Percentiles rank a stretch among this genome's conserved stretches.
phyloP scores from a whole-genome alignment of 148 eudicot genomes.

The Arctostaphylos glauca region DNA sequence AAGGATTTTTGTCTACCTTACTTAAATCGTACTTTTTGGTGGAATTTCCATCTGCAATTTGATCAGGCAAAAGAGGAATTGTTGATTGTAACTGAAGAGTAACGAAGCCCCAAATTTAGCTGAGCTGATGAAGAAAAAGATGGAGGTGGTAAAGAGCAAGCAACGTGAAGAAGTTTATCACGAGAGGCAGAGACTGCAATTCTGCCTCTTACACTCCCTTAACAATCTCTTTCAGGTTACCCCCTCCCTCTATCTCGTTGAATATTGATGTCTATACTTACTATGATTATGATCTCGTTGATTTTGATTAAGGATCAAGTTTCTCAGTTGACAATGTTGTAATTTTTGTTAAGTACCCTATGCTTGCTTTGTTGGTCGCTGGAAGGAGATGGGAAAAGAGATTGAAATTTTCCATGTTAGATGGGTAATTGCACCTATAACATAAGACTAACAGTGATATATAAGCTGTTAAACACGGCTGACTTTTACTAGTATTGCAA shows the following conservation, averaged over 20 bases:
- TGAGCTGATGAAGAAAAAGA: not conserved
- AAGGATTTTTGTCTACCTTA: too few relatives aligned
- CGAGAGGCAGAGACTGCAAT: slow-evolving; percentile 78
- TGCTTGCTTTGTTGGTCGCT: not conserved
- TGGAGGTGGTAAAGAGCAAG: slow-evolving; percentile 18
- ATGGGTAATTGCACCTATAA: not conserved
- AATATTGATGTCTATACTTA: not conserved
- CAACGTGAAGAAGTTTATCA: slow-evolving; percentile 49
- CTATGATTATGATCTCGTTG: too few relatives aligned
- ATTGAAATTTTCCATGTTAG: not conserved
- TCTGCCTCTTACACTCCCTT: slow-evolving; percentile 88
- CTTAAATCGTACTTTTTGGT: not conserved
- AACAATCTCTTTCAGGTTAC: slow-evolving; percentile 94
- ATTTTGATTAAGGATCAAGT: not conserved
- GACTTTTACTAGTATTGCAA: not conserved
- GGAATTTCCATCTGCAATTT: not conserved
- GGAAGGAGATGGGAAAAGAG: not conserved
- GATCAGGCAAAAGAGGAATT: not conserved
- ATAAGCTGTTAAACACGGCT: not conserved
- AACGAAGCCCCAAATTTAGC: not conserved
- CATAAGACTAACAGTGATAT: not conserved
- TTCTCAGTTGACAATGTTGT: not conserved
- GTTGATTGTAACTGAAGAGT: not conserved
- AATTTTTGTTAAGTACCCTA: not conserved
- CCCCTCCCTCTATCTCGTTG: not conserved